These are phyloP conservation scores for Hemileccinum impolitum DNA, from an alignment of 768 basidiomycete genomes.

Conservation along the genomic window DNA sequence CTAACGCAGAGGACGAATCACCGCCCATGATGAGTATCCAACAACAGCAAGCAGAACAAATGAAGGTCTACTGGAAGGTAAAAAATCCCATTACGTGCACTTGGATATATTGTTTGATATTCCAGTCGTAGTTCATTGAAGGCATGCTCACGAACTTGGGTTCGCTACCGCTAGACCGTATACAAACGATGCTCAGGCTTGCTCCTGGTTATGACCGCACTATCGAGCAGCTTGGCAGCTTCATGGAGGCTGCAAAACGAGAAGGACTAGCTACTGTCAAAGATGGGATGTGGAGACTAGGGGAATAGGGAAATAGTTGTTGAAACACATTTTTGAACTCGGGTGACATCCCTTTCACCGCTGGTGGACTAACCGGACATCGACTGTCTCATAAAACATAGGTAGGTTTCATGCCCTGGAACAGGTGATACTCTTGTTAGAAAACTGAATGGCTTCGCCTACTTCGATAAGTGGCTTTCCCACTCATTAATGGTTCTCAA, in stretches of 20 bases:
- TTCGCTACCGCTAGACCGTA: constrained; percentile 69
- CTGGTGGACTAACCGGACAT: too few species aligned
- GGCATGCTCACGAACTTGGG: constrained; percentile 91
- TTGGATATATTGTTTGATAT: constrained; percentile 1
- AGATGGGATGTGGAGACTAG: constrained; percentile 69
- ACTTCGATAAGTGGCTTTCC: too few species aligned
- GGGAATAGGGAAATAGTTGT: constrained; percentile 13
- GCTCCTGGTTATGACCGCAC: constrained; percentile 81
- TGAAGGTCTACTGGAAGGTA: constrained; percentile 88
- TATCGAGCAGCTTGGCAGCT: constrained; percentile 69
- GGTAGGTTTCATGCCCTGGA: too few species aligned
- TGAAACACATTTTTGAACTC: background rate
- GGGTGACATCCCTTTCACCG: too few species aligned
- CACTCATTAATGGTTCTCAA: too few species aligned
- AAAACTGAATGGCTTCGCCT: too few species aligned
- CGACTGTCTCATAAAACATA: too few species aligned
- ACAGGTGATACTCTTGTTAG: too few species aligned
- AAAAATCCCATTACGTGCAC: background rate
- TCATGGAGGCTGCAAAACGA: constrained; percentile 77
- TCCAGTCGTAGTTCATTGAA: constrained; percentile 65
- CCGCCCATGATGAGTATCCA: constrained; percentile 54
- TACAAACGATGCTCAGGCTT: constrained; percentile 84
- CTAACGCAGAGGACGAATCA: constrained; percentile 42
- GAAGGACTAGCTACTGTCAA: constrained; percentile 71
- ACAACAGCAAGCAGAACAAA: constrained; percentile 80